These are phyloP conservation scores for Euphorbia schlechtendalii DNA, from an alignment of 441 rosid genomes.

Conservation along the genomic window DNA sequence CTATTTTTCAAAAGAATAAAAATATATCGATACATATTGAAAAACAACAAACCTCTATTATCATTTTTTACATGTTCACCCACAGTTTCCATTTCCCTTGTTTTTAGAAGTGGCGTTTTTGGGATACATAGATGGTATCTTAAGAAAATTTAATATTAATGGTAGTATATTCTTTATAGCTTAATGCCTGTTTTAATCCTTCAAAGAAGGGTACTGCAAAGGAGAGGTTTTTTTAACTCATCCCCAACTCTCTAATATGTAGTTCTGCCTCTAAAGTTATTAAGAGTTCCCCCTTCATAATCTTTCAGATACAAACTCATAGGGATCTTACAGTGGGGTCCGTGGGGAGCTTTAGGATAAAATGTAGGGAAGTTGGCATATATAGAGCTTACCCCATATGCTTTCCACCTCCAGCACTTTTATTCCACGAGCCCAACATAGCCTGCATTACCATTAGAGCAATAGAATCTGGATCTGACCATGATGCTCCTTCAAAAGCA, in stretches of 20 bases:
- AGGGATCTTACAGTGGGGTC: no score
- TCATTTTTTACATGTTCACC: no score
- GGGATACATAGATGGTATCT: neutral
- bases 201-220: neutral
- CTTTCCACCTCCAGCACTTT: slow-evolving; percentile 81
- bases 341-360: neutral
- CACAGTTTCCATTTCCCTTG: no score
- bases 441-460: slow-evolving; percentile 97
- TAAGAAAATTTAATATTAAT: neutral
- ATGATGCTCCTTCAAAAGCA: slow-evolving; percentile 94
- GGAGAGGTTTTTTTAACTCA: neutral
- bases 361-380: neutral
- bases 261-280: neutral
- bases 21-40: no score
- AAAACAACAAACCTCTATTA: no score
- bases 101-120: no score
- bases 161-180: neutral
- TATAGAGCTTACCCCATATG: slow-evolving; percentile 80
- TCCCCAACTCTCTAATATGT: neutral
- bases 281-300: neutral
- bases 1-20: no score
- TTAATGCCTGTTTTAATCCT: neutral
- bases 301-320: neutral
- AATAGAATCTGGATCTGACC: slow-evolving; percentile 98
- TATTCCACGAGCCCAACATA: slow-evolving; percentile 96